Percentiles rank a stretch among this genome's conserved stretches.
phyloP scores from a whole-genome alignment of 1,284 basidiomycete species.

The Thecaphora thlaspeos region DNA sequence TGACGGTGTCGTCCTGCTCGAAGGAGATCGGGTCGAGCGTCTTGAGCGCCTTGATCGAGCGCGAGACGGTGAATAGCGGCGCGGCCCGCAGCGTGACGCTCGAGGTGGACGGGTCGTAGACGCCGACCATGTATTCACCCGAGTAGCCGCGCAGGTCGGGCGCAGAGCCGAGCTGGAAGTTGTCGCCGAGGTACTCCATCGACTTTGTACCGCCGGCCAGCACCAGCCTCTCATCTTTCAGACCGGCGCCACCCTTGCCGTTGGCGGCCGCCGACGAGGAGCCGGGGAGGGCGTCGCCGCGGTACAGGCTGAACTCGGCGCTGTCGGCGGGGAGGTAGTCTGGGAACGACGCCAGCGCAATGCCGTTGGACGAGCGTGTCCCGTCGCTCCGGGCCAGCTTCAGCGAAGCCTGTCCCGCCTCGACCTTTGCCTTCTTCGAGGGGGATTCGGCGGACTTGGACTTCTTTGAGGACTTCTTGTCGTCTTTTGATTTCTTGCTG shows the following conservation, averaged over 20 bases:
- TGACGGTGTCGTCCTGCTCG: conserved; percentile 11
- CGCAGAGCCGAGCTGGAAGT: conserved; percentile 40
- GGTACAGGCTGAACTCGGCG: conserved; percentile 33
- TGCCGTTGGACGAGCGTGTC: conserved; percentile 14
- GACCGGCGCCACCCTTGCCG: no score
- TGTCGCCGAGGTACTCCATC: conserved; percentile 45
- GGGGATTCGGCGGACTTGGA: conserved; percentile 10
- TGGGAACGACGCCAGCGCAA: conserved; percentile 30
- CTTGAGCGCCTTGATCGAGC: conserved; percentile 46
- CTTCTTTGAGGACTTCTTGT: conserved; percentile 24
- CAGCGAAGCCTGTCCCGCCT: conserved; percentile 16
- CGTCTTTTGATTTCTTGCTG: conserved; percentile 7
- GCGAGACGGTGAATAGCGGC: conserved; percentile 47
- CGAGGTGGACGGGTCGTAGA: conserved; percentile 46
- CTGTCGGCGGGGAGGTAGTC: conserved; percentile 31
- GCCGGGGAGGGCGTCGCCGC: conserved; percentile 30
- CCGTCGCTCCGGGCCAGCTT: conserved; percentile 7
- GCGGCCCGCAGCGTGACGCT: conserved; percentile 48
- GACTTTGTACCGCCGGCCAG: conserved; percentile 47
- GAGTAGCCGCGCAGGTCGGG: conserved; percentile 45
- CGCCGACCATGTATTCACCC: conserved; percentile 53
- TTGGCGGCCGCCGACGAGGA: conserved; percentile 10
- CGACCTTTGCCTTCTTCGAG: conserved; percentile 24
- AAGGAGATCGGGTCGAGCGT: conserved; percentile 36
- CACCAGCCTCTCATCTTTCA: conserved; percentile 33